Conservation (phyloP, 257 asterid genomes). For the Verbascum thapsus region DNA sequence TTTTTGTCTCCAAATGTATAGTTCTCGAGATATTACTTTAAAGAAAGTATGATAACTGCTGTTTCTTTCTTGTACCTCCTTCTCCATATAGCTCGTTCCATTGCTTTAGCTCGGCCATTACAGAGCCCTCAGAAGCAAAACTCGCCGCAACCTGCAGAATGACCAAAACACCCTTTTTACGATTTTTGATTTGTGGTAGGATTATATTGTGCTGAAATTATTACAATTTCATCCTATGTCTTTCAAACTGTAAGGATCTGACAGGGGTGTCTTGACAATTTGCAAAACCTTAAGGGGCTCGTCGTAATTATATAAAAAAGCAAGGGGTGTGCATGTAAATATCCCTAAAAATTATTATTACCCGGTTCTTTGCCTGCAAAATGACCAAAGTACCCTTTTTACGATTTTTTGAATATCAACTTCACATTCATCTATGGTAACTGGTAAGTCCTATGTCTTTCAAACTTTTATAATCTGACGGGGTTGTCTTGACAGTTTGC, state of each 20-base stretch:
- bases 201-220: too few species aligned
- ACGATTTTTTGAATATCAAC: too few species aligned
- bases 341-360: slow-evolving; percentile 12
- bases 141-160: slow-evolving; percentile 85
- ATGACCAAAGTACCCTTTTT: too few species aligned
- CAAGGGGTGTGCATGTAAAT: not conserved
- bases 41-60: slow-evolving; percentile 85
- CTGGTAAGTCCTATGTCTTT: too few species aligned
- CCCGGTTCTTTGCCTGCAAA: slow-evolving; percentile 84
- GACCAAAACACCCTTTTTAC: not conserved
- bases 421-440: too few species aligned
- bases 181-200: not conserved
- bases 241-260: too few species aligned
- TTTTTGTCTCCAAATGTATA: slow-evolving; percentile 6
- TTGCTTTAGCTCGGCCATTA: slow-evolving; percentile 88
- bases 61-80: slow-evolving; percentile 91
- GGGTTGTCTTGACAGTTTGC: too few species aligned
- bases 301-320: not conserved
- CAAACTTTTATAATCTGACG: too few species aligned
- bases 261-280: too few species aligned
- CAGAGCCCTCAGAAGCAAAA: slow-evolving; percentile 87
- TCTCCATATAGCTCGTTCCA: slow-evolving; percentile 95
- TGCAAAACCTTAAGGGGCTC: not conserved
- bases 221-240: too few species aligned
- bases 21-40: slow-evolving; percentile 27